Conservation (phyloP, 1,284 basidiomycete species). For the Ustilago nuda region DNA sequence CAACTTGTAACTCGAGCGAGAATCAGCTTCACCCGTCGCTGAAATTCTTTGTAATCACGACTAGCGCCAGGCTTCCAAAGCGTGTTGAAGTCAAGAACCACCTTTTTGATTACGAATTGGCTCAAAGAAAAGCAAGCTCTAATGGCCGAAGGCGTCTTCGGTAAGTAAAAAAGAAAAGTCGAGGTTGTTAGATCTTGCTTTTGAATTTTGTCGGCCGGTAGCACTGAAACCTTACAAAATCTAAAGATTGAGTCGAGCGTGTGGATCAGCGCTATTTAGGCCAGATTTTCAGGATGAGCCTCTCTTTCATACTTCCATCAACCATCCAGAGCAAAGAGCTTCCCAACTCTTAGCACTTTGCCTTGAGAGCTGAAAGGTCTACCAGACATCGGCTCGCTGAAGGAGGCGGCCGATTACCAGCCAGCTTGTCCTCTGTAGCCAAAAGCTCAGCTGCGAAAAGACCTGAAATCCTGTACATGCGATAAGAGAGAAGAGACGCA, state of each 20-base stretch:
- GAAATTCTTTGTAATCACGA: conserved; percentile 1
- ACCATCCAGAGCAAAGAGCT: neutral
- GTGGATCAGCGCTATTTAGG: neutral
- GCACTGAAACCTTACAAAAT: neutral
- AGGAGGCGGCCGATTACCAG: neutral
- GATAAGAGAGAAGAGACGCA: neutral
- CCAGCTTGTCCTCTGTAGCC: neutral
- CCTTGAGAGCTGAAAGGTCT: neutral
- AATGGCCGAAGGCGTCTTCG: neutral
- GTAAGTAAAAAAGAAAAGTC: too few relatives aligned
- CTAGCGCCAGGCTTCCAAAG: neutral
- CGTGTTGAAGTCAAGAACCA: neutral
- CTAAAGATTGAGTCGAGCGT: neutral
- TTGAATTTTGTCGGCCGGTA: neutral
- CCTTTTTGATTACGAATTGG: too few relatives aligned
- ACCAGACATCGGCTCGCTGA: neutral
- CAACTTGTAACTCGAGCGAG: neutral
- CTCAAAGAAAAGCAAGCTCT: neutral
- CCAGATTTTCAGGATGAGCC: neutral
- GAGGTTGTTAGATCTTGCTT: neutral
- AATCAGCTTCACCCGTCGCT: neutral
- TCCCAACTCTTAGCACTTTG: neutral
- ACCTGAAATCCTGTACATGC: neutral
- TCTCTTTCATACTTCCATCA: neutral
- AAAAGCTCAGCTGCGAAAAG: neutral